Percentiles rank a stretch among this genome's conserved stretches.
Evolutionary conservation across 306 rosid species (phyloP).

Genomic region (Canavalia gladiata): DNA sequence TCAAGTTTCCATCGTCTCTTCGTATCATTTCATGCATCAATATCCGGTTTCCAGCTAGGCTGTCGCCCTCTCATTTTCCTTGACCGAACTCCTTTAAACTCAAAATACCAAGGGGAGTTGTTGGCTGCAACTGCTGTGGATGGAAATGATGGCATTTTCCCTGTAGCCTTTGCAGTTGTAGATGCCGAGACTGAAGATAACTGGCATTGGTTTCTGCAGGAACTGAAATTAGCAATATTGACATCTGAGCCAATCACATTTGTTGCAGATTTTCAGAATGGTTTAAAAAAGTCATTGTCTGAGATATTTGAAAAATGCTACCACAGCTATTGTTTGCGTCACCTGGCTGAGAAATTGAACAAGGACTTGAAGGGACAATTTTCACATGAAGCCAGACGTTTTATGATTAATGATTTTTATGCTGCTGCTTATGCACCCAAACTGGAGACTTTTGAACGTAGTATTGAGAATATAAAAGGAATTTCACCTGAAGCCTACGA

Average conservation of each 20-base stretch:
- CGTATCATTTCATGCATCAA: conserved; percentile 84
- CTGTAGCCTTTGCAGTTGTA: conserved; percentile 91
- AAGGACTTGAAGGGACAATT: conserved; percentile 94
- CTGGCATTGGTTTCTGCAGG: conserved; percentile 91
- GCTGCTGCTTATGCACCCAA: conserved; percentile 87
- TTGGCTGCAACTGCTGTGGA: conserved; percentile 86
- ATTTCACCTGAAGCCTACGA: conserved; percentile 91
- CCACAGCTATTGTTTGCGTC: conserved; percentile 88
- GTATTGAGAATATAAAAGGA: conserved; percentile 80
- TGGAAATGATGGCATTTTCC: conserved; percentile 87
- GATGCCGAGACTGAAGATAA: conserved; percentile 88
- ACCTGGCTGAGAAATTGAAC: conserved; percentile 89
- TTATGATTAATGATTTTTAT: conserved; percentile 88
- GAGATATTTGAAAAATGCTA: conserved; percentile 79
- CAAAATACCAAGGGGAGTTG: conserved; percentile 89
- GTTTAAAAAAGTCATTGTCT: conserved; percentile 68
- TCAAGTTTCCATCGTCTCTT: conserved; percentile 94
- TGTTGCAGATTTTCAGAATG: conserved; percentile 85
- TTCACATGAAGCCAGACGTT: conserved; percentile 97
- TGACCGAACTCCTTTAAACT: conserved; percentile 81
- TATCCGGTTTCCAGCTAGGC: conserved; percentile 83
- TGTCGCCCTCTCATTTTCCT: conserved; percentile 96
- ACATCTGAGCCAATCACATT: conserved; percentile 76
- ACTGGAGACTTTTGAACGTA: conserved; percentile 69
- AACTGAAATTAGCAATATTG: conserved; percentile 71